phyloP scores from a whole-genome alignment of 2,329 filamentous ascomycete genomes.

The Drechslera avenae region DNA sequence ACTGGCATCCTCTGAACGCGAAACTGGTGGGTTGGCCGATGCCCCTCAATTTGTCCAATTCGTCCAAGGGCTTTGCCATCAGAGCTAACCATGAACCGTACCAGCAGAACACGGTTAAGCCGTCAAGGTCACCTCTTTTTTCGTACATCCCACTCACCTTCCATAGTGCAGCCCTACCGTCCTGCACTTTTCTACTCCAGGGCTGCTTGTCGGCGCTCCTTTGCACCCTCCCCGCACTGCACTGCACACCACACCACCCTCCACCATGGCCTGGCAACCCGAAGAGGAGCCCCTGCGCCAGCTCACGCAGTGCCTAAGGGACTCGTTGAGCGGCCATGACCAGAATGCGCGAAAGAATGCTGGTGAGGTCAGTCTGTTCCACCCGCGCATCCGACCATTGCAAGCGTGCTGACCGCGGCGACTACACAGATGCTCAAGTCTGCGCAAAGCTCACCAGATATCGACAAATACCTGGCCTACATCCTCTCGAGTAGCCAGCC shows the following conservation, averaged over 20 bases:
- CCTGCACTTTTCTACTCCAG: conserved; percentile 4
- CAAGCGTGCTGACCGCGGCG: conserved; percentile 32
- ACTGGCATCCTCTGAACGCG: conserved; percentile 35
- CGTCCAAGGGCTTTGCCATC: conserved; percentile 25
- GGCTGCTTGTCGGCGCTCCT: conserved; percentile 12
- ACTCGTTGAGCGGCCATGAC: conserved; percentile 87
- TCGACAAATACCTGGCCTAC: conserved; percentile 96
- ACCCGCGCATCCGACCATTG: conserved; percentile 10
- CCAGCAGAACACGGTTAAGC: conserved; percentile 39
- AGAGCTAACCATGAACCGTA: conserved; percentile 42
- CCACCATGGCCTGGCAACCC: conserved; percentile 87
- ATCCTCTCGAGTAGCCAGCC: conserved; percentile 75
- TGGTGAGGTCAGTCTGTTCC: conserved; percentile 69
- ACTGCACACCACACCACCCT: conserved; percentile 18
- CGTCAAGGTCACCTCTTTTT: conserved; percentile 25
- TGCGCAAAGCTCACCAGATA: conserved; percentile 85
- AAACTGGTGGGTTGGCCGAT: conserved; percentile 36
- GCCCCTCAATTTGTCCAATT: conserved; percentile 25
- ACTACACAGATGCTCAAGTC: conserved; percentile 81
- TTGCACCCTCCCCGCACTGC: conserved; percentile 19
- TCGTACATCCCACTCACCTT: conserved; percentile 13
- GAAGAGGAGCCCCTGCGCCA: conserved; percentile 84
- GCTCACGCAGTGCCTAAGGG: conserved; percentile 85
- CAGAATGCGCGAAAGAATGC: conserved; percentile 84
- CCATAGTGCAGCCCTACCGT: conserved; percentile 12